phyloP scores from a whole-genome alignment of 257 asterid genomes.

The Lycium ferocissimum region DNA sequence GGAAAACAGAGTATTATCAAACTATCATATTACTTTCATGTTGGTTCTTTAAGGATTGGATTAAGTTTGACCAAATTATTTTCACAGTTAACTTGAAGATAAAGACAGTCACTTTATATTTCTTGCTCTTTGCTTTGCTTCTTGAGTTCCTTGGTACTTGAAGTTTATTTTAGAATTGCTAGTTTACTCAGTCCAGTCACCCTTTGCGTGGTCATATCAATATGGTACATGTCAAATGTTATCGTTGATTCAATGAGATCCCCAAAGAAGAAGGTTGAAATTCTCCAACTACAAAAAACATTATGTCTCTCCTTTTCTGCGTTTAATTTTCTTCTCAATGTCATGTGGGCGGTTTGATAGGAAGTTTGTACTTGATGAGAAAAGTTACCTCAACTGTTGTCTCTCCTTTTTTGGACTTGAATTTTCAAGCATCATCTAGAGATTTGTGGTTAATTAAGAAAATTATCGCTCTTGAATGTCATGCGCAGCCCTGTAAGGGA shows the following conservation, averaged over 20 bases:
- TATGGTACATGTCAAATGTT: not conserved
- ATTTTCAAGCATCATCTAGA: slow-evolving; percentile 10
- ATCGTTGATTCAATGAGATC: not conserved
- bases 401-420: not conserved
- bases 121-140: not conserved
- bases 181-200: not conserved
- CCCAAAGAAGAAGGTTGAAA: not conserved
- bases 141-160: not conserved
- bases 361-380: not conserved
- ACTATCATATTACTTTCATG: not conserved
- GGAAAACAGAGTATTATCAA: not conserved
- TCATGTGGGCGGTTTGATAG: not conserved
- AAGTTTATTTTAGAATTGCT: not conserved
- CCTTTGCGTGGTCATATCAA: not conserved
- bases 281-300: not conserved
- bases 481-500: slow-evolving; percentile 83
- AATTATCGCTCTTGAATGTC: not conserved
- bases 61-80: not conserved
- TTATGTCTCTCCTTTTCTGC: not conserved
- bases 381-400: not conserved
- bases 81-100: not conserved
- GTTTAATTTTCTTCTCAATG: not conserved
- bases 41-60: not conserved
- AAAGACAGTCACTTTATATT: not conserved
- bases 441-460: not conserved